Conservation (phyloP, 768 basidiomycete species). For the Krasilnikovozyma curviuscula region DNA sequence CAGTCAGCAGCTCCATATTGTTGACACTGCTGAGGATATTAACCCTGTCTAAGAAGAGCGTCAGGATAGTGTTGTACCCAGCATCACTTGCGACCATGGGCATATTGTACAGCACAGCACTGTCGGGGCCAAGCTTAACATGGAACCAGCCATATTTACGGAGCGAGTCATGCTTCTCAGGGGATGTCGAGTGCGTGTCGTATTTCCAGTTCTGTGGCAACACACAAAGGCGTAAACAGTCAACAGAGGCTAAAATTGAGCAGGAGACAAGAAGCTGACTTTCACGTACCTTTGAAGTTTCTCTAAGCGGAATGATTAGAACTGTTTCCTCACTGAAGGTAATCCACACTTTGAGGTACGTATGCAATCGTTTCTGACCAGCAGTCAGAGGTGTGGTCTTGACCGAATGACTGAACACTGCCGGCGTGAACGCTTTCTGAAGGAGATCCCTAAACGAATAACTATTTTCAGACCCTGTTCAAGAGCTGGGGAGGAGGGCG, state of each 20-base stretch:
- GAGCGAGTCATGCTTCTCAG: constrained; percentile 45
- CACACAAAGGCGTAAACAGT: background rate
- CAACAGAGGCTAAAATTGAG: background rate
- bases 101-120: constrained; percentile 49
- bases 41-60: constrained; percentile 65
- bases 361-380: constrained; percentile 68
- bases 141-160: background rate
- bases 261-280: background rate
- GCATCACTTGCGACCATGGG: constrained; percentile 53
- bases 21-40: constrained; percentile 67
- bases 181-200: constrained; percentile 35
- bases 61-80: constrained; percentile 62
- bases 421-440: constrained; percentile 66
- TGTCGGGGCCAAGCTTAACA: background rate
- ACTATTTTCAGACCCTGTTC: no score
- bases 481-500: background rate
- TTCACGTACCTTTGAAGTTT: constrained; percentile 54
- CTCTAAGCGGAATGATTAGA: constrained; percentile 72
- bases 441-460: constrained; percentile 39
- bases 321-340: constrained; percentile 60
- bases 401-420: constrained; percentile 46
- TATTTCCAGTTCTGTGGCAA: constrained; percentile 66
- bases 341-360: constrained; percentile 56
- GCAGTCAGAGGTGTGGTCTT: constrained; percentile 38
- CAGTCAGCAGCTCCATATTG: constrained; percentile 54